Percentiles rank a stretch among this genome's conserved stretches.
Evolutionary conservation across 1,284 basidiomycete species (phyloP).

Genomic region (Ganoderma leucocontextum): DNA sequence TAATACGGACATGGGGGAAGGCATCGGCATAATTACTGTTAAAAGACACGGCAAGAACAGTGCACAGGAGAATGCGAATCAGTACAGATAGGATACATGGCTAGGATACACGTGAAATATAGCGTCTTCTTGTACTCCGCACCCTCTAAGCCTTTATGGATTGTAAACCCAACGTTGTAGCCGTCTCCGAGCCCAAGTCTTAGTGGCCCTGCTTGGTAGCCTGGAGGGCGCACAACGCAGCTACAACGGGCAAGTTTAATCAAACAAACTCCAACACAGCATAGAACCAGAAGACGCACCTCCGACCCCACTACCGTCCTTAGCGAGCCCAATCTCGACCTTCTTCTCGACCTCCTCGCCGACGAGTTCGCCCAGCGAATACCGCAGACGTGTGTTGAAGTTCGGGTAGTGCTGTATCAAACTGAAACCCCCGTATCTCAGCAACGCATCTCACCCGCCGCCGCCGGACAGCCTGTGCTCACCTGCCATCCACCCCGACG

Average conservation of each 20-base stretch:
- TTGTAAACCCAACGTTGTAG: neutral
- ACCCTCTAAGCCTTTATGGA: neutral
- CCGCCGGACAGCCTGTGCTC: conserved; percentile 14
- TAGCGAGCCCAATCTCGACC: conserved; percentile 90
- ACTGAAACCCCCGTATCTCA: conserved; percentile 49
- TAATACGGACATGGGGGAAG: neutral
- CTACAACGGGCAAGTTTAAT: conserved; percentile 45
- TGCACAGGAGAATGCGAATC: neutral
- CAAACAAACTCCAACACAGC: neutral
- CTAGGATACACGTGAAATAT: conserved; percentile 30
- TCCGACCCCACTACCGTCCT: conserved; percentile 97
- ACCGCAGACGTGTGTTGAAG: conserved; percentile 80
- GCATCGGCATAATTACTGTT: neutral
- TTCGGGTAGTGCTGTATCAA: conserved; percentile 91
- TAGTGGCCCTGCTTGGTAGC: conserved; percentile 59
- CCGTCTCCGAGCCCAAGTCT: conserved; percentile 7
- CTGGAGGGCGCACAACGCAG: conserved; percentile 79
- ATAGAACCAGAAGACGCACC: conserved; percentile 60
- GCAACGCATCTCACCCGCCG: conserved; percentile 1
- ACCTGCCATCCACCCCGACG: conserved; percentile 93
- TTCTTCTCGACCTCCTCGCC: conserved; percentile 82
- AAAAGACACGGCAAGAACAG: neutral
- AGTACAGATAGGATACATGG: conserved; percentile 26
- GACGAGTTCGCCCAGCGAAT: conserved; percentile 78
- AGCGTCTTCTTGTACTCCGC: conserved; percentile 18